phyloP scores from a whole-genome alignment of 495 filamentous ascomycete species.

The Jackrogersella multiformis region DNA sequence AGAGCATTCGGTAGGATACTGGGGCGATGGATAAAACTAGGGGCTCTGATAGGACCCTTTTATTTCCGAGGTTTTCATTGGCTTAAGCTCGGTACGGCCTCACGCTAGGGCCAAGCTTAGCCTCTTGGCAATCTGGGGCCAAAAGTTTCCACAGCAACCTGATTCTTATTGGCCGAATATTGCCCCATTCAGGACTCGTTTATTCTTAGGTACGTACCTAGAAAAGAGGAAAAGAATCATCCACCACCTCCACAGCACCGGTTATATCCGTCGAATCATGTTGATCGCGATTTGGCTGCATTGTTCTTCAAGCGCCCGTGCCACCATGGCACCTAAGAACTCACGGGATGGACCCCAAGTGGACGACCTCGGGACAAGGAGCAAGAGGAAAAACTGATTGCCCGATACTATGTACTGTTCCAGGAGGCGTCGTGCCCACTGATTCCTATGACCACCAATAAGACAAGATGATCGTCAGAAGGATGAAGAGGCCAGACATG shows the following conservation, averaged over 20 bases:
- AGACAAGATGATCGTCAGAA: not conserved
- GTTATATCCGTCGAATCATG: slow-evolving; percentile 32
- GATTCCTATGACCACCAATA: not conserved
- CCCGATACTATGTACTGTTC: not conserved
- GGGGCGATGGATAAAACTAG: slow-evolving; percentile 26
- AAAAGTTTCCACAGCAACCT: slow-evolving; percentile 30
- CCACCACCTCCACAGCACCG: too few species aligned
- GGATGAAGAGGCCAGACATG: slow-evolving; percentile 6
- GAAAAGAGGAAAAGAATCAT: slow-evolving; percentile 22
- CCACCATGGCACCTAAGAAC: not conserved
- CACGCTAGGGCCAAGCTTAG: slow-evolving; percentile 21
- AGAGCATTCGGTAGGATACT: slow-evolving; percentile 38
- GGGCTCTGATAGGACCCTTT: not conserved
- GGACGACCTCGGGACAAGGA: too few species aligned
- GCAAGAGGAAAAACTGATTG: slow-evolving; percentile 28
- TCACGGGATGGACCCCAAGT: too few species aligned
- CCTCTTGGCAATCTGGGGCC: slow-evolving; percentile 34
- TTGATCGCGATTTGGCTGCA: slow-evolving; percentile 36
- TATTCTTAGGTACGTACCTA: not conserved
- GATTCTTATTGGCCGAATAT: slow-evolving; percentile 20
- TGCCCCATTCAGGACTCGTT: slow-evolving; percentile 20
- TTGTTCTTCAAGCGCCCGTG: not conserved
- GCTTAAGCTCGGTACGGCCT: slow-evolving; percentile 15
- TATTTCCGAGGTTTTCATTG: slow-evolving; percentile 31
- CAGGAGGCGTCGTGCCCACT: not conserved